These are phyloP conservation scores for Solanum virginianum DNA, from an alignment of 257 asterid genomes.

Conservation along the genomic window DNA sequence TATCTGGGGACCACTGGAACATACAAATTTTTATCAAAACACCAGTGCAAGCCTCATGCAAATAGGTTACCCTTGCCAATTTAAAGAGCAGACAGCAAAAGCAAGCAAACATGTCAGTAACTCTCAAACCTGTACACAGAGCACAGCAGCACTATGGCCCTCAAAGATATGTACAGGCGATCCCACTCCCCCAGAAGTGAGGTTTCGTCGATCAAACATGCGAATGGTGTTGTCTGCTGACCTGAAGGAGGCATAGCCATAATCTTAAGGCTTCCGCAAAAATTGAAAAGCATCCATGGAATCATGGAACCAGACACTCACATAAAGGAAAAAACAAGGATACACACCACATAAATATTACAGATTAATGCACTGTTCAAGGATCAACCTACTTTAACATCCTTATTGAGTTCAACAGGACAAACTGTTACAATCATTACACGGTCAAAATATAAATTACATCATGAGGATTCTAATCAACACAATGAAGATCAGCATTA, in stretches of 20 bases:
- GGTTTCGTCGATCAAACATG: conserved; percentile 91
- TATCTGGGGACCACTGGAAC: conserved; percentile 92
- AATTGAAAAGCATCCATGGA: neutral
- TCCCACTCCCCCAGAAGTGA: conserved; percentile 77
- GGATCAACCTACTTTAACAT: neutral
- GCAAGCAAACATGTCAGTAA: neutral
- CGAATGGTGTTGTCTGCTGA: conserved; percentile 88
- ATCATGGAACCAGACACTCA: neutral
- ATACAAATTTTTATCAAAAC: neutral
- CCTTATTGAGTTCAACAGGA: neutral
- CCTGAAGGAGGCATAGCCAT: conserved; percentile 20
- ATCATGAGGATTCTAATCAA: conserved; percentile 83
- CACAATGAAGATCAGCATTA: conserved; percentile 85
- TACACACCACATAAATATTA: neutral
- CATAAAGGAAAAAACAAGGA: neutral
- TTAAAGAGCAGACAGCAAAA: neutral
- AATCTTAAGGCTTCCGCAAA: neutral
- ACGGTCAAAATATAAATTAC: conserved; percentile 82
- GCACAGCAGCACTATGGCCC: conserved; percentile 88
- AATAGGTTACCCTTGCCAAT: neutral
- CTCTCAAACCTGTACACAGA: conserved; percentile 76
- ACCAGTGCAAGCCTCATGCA: neutral
- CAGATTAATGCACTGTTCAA: neutral
- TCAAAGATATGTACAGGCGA: conserved; percentile 81
- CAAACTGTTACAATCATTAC: conserved; percentile 17